Base-by-base conservation (phyloP, 352 stramenopile genomes). In the Phytophthora crassamura region DNA sequence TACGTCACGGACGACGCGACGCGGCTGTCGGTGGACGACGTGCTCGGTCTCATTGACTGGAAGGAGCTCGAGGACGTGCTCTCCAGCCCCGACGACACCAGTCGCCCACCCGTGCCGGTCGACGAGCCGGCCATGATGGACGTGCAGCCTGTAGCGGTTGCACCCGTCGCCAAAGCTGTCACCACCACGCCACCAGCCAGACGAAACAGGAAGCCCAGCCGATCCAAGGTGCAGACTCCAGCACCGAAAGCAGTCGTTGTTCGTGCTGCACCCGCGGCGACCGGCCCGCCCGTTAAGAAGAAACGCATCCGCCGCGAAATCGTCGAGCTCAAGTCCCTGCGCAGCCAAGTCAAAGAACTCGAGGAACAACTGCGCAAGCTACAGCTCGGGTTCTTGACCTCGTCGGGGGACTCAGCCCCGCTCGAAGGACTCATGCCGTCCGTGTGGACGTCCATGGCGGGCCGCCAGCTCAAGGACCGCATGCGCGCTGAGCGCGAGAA, bases 401-500 rank as follows among this genome's bases (percentile, higher is more conserved):
- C 47, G 4, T 39, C 30, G 2, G 51, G 51, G 11, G 59, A 48
- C 7, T 49, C 60, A 4, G 11, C 49, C 1, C 20, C 41, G 5
- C 35, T 63, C 4, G 48, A 54, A 2, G 51, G 51, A 4, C 12
- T 70, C 9, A 59, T 67, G 53, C 59, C 66, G 32, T 70, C 53
- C 8, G 53, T 74, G 32, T 75, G 67, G 67, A 72, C 54, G 18
- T 64, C 54, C 28, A 68, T 72, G 55, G 67, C 67, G 1, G 67
- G 62, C 1, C 67, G 67, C 7, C 67, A 75, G 25, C 28, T 71
- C 1, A 71, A 64, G 20, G 67, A 75, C 14, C 49, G 67, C 7
- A 72, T 70, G 52, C 67, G 55, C 2, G 68, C 64, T n/a, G 68
- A 76, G 22, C 60, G 53, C 12, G 63, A 76, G 50, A 76, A 76